A percentile compares a stretch with the other conserved stretches of the same genome.
Evolutionary conservation across 345 rosid species (phyloP).

Genomic region (Citrus reticulata): DNA sequence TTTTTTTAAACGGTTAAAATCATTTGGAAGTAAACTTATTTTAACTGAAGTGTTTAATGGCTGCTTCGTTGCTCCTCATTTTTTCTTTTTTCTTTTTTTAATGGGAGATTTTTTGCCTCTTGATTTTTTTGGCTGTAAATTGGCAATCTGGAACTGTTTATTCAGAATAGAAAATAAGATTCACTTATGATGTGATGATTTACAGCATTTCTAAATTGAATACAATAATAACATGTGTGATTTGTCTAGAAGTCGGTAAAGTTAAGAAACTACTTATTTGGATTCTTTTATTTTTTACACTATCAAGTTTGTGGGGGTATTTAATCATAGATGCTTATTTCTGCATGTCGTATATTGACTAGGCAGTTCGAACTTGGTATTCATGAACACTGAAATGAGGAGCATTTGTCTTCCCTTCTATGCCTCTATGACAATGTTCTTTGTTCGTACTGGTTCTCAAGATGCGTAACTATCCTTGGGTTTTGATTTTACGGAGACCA

Average conservation of each 20-base stretch:
- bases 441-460: not conserved
- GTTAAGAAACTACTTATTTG: not conserved
- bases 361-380: not conserved
- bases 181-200: not conserved
- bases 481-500: not conserved
- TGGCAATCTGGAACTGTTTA: not conserved
- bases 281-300: not conserved
- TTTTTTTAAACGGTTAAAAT: not conserved
- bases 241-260: not conserved
- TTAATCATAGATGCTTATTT: not conserved
- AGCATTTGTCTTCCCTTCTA: too few species aligned
- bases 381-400: not conserved
- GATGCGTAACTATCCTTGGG: not conserved
- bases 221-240: not conserved
- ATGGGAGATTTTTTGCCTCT: not conserved
- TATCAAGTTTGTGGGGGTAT: not conserved
- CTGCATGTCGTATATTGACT: not conserved
- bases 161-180: not conserved
- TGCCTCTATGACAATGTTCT: not conserved
- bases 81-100: not conserved
- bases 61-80: not conserved
- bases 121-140: not conserved
- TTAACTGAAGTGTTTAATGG: not conserved
- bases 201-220: not conserved
- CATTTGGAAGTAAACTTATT: not conserved